Conservation (phyloP, 257 asterid species). For the Phtheirospermum japonicum region DNA sequence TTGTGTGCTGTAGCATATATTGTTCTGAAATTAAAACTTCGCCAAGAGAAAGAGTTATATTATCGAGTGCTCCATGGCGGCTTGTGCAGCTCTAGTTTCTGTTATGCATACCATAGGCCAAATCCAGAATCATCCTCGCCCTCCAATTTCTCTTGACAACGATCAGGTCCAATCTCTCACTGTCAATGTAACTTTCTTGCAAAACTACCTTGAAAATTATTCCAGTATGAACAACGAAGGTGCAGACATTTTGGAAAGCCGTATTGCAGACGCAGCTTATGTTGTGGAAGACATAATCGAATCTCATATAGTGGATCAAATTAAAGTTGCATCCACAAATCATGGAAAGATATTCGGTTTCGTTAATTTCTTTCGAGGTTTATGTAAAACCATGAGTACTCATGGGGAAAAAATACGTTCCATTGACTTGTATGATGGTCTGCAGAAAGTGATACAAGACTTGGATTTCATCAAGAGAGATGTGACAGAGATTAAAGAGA, state of each 20-base stretch:
- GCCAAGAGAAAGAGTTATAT: too few relatives aligned
- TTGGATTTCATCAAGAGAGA: background rate
- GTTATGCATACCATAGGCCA: constrained; percentile 2
- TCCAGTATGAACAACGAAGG: background rate
- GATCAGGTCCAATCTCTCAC: background rate
- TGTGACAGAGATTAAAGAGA: background rate
- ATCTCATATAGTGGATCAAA: background rate
- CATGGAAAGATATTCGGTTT: too few relatives aligned
- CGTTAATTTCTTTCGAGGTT: too few relatives aligned
- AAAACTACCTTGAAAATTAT: background rate
- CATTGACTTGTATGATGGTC: background rate
- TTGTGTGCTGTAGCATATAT: too few relatives aligned
- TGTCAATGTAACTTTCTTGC: constrained; percentile 7
- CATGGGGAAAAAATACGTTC: background rate
- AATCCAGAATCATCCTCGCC: constrained; percentile 1
- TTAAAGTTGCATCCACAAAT: too few relatives aligned
- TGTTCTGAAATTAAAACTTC: too few relatives aligned
- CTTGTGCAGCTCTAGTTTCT: constrained; percentile 21
- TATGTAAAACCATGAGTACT: too few relatives aligned
- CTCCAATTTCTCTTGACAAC: background rate
- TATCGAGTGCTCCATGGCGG: constrained; percentile 1
- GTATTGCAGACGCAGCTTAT: constrained; percentile 15
- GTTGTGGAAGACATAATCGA: constrained; percentile 21
- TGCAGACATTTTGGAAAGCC: background rate
- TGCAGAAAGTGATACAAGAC: background rate